Percentiles rank a stretch among this genome's conserved stretches.
These are phyloP conservation scores for Plasmopara halstedii DNA, from an alignment of 352 stramenopile genomes.

Conservation along the genomic window DNA sequence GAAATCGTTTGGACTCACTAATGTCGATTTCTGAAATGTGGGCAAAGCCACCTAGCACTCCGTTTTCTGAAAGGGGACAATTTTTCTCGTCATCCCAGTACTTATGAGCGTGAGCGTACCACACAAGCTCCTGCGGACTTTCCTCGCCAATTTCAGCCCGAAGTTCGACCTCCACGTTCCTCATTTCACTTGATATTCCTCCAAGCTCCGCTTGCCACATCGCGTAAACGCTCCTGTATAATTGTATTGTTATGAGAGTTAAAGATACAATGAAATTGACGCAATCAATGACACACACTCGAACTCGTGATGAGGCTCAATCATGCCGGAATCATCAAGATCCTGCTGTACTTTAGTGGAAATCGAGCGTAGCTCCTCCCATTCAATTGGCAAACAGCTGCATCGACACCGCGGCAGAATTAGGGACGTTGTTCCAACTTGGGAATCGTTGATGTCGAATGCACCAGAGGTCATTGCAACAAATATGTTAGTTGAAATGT, in stretches of 20 bases:
- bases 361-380: slow-evolving; percentile 43
- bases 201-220: slow-evolving; percentile 68
- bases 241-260: background rate
- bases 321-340: slow-evolving; percentile 43
- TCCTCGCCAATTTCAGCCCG: background rate
- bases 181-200: slow-evolving; percentile 16
- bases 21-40: slow-evolving; percentile 80
- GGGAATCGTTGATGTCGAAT: background rate
- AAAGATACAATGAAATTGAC: background rate
- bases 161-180: slow-evolving; percentile 1
- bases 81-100: slow-evolving; percentile 88
- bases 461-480: no score
- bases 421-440: slow-evolving; percentile 1
- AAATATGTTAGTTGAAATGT: no score
- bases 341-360: slow-evolving; percentile 48
- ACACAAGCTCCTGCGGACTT: slow-evolving; percentile 23
- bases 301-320: slow-evolving; percentile 54
- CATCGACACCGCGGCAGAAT: slow-evolving; percentile 9
- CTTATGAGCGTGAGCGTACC: slow-evolving; percentile 68
- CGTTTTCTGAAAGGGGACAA: slow-evolving; percentile 88
- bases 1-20: slow-evolving; percentile 57
- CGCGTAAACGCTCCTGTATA: slow-evolving; percentile 47
- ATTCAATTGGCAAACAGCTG: slow-evolving; percentile 40
- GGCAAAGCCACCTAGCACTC: slow-evolving; percentile 89
- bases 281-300: slow-evolving; percentile 22